Evolutionary conservation across 768 basidiomycete species (phyloP), one percentile per base, ranked within the genome.

Genomic region (Agaricus subrufescens): DNA sequence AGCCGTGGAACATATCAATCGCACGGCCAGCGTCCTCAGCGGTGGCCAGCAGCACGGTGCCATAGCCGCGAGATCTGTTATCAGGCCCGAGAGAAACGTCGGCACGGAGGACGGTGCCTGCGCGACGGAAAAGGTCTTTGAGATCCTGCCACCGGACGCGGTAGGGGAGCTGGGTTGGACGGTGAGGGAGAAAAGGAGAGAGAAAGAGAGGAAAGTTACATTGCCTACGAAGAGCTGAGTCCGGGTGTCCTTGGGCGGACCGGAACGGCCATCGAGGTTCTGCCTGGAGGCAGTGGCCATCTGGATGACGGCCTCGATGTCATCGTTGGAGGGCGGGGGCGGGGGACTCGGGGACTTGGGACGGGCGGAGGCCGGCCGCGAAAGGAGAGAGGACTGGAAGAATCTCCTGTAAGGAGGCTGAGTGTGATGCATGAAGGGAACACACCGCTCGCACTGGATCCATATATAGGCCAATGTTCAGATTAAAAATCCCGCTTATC

Each of bases 71-170:
- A 46, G 90, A 93, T 62, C 96, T 81, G 69, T 97, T 97, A 69
- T 94, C 92, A 2, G 91, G 89, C 3, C 91, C 84, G 31, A 91
- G 76, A 54, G 89, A 80, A 60, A 91, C 83, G 66, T 87, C 83
- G 40, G 94, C 87, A 48, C 89, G 79, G 38, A 92, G 74, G 60
- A 95, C 86, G 29, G 91, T 97, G 42, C 97, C 97, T 5, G 96
- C 91, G 61, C 91, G 89, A 38, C 96, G 85, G 71, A 99, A 98
- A 51, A 99, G 83, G 69, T 99, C 96, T 64, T 99, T 98, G 60
- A 99, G 82, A 74, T 99, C 97, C 75, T 99, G 97, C 97, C 97
- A 99, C 54, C 97, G 85, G 39, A 98, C 95, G 58, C 96, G 81
- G 71, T 96, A 98, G 0, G 97, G 97, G 26, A 99, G 83, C 94